phyloP scores from a whole-genome alignment of 2,329 filamentous ascomycete species.

The Bimuria novae-zelandiae region DNA sequence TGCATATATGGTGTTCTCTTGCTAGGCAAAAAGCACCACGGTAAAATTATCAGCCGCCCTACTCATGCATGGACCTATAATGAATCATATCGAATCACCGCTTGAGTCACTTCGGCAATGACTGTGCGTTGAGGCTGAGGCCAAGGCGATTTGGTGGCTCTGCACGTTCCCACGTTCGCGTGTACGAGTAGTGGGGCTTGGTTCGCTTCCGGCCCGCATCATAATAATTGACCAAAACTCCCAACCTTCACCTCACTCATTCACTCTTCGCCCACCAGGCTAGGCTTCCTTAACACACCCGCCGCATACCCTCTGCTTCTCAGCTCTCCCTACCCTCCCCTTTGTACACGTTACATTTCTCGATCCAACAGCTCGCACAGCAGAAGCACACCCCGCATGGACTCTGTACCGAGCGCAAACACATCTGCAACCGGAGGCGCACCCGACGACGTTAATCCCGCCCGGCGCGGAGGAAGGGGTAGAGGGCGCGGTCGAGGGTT shows the following conservation, averaged over 20 bases:
- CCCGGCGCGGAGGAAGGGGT: conserved; percentile 34
- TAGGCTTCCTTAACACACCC: background rate
- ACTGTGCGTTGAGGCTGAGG: conserved; percentile 18
- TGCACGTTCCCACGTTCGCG: conserved; percentile 6
- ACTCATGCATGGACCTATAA: no score
- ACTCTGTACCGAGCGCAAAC: conserved; percentile 28
- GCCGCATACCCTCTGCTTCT: background rate
- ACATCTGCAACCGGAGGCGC: conserved; percentile 16
- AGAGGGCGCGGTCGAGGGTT: conserved; percentile 38
- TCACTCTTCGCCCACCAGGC: background rate
- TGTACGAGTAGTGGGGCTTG: conserved; percentile 14
- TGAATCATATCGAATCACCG: conserved; percentile 30
- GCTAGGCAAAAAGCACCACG: no score
- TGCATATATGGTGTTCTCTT: no score
- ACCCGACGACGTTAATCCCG: conserved; percentile 29
- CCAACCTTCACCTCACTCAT: background rate
- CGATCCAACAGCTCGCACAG: background rate
- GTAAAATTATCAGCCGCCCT: no score
- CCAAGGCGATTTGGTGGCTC: background rate
- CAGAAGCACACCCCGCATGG: conserved; percentile 39
- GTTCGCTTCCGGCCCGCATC: conserved; percentile 38
- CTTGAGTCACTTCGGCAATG: conserved; percentile 11
- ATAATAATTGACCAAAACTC: conserved; percentile 26
- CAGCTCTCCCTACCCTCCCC: background rate
- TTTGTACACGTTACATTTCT: background rate